phyloP scores from a whole-genome alignment of 2,329 filamentous ascomycete genomes.

The Stachybotrys elegans region DNA sequence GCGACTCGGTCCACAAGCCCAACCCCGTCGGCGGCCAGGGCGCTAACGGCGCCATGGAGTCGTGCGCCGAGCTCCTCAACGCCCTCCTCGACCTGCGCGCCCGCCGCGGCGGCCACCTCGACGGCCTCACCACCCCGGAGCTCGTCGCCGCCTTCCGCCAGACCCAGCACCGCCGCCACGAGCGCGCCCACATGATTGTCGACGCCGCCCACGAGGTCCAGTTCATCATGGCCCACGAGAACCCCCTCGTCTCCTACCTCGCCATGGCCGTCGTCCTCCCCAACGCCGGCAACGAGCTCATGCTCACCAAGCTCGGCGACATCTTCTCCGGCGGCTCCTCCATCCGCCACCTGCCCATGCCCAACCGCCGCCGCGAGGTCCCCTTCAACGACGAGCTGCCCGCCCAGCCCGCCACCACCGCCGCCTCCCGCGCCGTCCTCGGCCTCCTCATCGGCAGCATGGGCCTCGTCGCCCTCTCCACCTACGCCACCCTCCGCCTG shows the following conservation, averaged over 20 bases:
- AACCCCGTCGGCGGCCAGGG: constrained; percentile 21
- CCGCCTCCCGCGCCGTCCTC: neutral
- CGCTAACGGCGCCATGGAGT: constrained; percentile 21
- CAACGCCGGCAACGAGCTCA: neutral
- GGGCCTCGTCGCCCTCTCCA: no score
- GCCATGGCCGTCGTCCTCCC: neutral
- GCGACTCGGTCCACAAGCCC: constrained; percentile 28
- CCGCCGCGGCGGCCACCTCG: constrained; percentile 4
- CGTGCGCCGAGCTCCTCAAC: constrained; percentile 7
- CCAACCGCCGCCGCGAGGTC: neutral
- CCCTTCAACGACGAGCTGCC: neutral
- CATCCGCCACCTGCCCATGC: neutral
- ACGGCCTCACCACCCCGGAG: constrained; percentile 4
- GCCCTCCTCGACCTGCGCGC: constrained; percentile 2
- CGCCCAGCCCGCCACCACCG: neutral
- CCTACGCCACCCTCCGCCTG: neutral
- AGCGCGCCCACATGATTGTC: neutral
- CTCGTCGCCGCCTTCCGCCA: constrained; percentile 9
- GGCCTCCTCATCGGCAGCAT: neutral
- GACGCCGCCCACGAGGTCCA: neutral
- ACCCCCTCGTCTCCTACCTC: neutral
- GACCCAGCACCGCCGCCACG: constrained; percentile 13
- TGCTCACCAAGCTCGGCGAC: neutral
- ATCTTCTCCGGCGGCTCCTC: neutral
- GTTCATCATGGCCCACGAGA: constrained; percentile 2